These are phyloP conservation scores for Diutina siamensis DNA, from an alignment of 1,139 yeast genomes.

Conservation along the genomic window DNA sequence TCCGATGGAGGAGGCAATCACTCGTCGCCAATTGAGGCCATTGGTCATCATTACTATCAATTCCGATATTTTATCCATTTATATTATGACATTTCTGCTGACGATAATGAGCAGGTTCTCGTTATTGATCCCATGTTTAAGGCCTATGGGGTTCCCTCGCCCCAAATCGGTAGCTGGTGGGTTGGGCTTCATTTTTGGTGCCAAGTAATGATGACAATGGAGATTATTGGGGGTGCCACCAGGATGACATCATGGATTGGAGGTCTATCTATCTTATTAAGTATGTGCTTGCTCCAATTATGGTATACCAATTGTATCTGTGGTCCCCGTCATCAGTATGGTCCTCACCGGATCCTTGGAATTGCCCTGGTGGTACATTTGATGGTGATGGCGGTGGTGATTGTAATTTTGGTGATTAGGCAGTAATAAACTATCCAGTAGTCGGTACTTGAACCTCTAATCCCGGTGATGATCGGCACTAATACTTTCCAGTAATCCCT, in stretches of 20 bases:
- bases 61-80: slow-evolving; percentile 1
- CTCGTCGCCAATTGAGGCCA: neutral
- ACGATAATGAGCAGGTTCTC: slow-evolving; percentile 6
- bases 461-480: no score
- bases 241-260: neutral
- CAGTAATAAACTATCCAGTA: neutral
- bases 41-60: neutral
- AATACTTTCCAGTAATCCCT: neutral
- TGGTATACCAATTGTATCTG: neutral
- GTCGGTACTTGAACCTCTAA: no score
- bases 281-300: slow-evolving; percentile 2
- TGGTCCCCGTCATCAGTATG: neutral
- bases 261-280: slow-evolving; percentile 2
- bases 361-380: neutral
- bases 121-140: neutral
- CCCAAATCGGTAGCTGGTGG: neutral
- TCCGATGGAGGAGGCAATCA: neutral
- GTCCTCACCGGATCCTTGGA: neutral
- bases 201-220: neutral
- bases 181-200: neutral
- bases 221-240: neutral
- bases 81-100: slow-evolving; percentile 2
- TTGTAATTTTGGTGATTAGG: no score
- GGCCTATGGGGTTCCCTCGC: neutral
- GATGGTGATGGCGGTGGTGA: neutral